Evolutionary conservation across 352 stramenopile species (phyloP).

Genomic region (Pythium sp.): DNA sequence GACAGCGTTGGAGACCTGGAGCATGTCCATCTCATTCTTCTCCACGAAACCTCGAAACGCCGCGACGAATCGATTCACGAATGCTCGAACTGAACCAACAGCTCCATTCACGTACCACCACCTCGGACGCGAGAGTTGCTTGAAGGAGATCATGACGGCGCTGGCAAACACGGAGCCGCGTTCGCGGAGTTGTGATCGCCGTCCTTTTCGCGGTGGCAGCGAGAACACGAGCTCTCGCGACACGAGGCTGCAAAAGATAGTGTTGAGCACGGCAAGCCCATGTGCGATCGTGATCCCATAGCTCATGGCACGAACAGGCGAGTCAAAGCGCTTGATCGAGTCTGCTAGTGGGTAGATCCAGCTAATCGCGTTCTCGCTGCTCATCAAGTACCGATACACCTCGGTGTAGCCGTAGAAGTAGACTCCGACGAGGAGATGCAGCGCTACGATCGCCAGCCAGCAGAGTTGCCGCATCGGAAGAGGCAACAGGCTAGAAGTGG

Average conservation of each 20-base stretch:
- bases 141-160: too few relatives aligned
- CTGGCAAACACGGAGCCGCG: too few relatives aligned
- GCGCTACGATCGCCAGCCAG: conserved; percentile 2
- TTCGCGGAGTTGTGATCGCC: too few relatives aligned
- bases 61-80: too few relatives aligned
- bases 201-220: background rate
- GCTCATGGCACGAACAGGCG: background rate
- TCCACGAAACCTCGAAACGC: too few relatives aligned
- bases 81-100: background rate
- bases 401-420: conserved; percentile 15
- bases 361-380: background rate
- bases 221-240: conserved; percentile 17
- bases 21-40: too few relatives aligned
- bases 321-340: background rate
- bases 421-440: background rate
- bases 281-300: conserved; percentile 12
- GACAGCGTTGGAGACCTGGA: background rate
- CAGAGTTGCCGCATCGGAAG: background rate
- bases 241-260: conserved; percentile 7
- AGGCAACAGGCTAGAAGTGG: background rate
- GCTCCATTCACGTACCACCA: conserved; percentile 7
- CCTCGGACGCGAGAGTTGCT: background rate
- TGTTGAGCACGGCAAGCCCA: conserved; percentile 8
- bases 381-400: conserved; percentile 5
- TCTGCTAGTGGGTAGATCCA: background rate